A percentile compares a stretch with the other conserved stretches of the same genome.
These are phyloP conservation scores for Trametes polyzona DNA, from an alignment of 1,284 basidiomycete genomes.

Conservation along the genomic window DNA sequence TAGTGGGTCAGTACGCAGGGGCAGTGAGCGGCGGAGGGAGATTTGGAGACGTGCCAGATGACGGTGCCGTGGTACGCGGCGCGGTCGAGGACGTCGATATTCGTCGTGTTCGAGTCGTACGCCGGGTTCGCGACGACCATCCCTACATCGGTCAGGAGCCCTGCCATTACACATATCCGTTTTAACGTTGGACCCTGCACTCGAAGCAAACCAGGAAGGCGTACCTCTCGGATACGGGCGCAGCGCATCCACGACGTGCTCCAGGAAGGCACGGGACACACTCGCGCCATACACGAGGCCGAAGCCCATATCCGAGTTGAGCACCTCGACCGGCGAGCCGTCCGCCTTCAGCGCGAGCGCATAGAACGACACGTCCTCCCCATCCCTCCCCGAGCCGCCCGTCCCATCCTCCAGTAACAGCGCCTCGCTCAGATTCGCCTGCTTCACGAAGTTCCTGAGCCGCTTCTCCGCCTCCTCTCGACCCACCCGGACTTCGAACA, in stretches of 20 bases:
- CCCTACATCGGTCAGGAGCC: slow-evolving; percentile 45
- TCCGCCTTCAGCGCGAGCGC: slow-evolving; percentile 40
- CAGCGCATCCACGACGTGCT: slow-evolving; percentile 42
- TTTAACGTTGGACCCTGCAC: not conserved
- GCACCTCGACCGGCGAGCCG: slow-evolving; percentile 38
- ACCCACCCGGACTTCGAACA: slow-evolving; percentile 47
- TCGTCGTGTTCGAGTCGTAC: slow-evolving; percentile 42
- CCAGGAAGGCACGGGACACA: slow-evolving; percentile 36
- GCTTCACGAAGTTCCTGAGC: slow-evolving; percentile 44
- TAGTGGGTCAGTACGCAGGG: not conserved
- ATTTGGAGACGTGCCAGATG: slow-evolving; percentile 34
- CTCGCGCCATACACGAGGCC: slow-evolving; percentile 43
- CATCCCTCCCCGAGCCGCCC: too few relatives aligned
- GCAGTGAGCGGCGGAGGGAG: not conserved
- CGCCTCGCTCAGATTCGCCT: slow-evolving; percentile 39
- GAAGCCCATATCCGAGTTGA: slow-evolving; percentile 46
- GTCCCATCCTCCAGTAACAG: slow-evolving; percentile 38
- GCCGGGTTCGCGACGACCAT: slow-evolving; percentile 50
- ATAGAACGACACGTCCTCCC: slow-evolving; percentile 32
- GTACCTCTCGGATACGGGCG: slow-evolving; percentile 46
- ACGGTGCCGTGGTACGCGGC: slow-evolving; percentile 49
- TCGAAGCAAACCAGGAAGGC: not conserved
- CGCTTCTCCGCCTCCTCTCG: slow-evolving; percentile 35
- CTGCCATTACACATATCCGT: slow-evolving; percentile 22
- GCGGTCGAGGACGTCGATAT: slow-evolving; percentile 41